phyloP scores from a whole-genome alignment of 305 asterid species.

The Rubia balearica region DNA sequence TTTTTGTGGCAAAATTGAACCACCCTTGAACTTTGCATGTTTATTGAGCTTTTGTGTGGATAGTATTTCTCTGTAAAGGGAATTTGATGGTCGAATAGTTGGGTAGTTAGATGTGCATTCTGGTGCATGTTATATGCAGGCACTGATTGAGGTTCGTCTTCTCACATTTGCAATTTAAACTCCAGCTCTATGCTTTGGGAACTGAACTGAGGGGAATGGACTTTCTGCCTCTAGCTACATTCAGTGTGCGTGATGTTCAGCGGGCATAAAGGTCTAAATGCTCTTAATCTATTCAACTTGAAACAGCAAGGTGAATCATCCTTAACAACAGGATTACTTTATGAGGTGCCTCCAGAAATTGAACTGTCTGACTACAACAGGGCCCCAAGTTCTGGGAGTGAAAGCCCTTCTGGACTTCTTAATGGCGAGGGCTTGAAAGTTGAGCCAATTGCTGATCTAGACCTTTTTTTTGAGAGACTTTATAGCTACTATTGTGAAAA shows the following conservation, averaged over 20 bases:
- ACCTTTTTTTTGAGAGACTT: conserved; percentile 84
- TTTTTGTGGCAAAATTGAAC: background rate
- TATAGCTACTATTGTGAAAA: conserved; percentile 86
- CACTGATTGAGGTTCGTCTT: conserved; percentile 8
- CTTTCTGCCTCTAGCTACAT: conserved; percentile 41
- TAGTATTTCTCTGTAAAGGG: background rate
- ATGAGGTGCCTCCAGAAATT: conserved; percentile 58
- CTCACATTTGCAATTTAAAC: background rate
- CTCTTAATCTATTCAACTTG: conserved; percentile 67
- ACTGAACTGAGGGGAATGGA: conserved; percentile 39
- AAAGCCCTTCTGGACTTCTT: conserved; percentile 93
- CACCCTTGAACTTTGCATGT: background rate
- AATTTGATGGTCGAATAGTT: background rate
- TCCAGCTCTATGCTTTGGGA: conserved; percentile 42
- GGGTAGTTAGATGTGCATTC: background rate
- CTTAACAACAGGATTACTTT: conserved; percentile 52
- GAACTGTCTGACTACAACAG: conserved; percentile 75
- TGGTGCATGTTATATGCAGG: background rate
- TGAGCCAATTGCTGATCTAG: conserved; percentile 78
- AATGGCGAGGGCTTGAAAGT: conserved; percentile 62
- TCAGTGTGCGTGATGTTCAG: conserved; percentile 65
- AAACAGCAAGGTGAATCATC: conserved; percentile 50
- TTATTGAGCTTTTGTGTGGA: background rate
- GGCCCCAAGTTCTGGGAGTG: conserved; percentile 79
- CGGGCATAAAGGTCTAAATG: conserved; percentile 53